A percentile compares a stretch with the other conserved stretches of the same genome.
Conservation (phyloP, 305 asterid genomes). For the Euphrasia arctica region DNA sequence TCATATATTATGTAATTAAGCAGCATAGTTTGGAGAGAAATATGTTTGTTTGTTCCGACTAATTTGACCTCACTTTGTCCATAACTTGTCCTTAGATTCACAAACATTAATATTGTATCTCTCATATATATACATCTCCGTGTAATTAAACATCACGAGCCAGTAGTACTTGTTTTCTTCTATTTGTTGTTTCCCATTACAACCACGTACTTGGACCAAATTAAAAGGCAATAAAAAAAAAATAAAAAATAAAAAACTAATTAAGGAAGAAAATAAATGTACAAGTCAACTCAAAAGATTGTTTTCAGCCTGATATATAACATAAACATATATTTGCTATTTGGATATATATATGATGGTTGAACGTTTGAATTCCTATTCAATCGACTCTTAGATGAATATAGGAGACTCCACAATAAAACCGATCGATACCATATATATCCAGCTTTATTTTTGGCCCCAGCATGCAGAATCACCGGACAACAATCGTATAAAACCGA, state of each 20-base stretch:
- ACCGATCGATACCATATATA: slow-evolving; percentile 62
- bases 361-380: slow-evolving; percentile 75
- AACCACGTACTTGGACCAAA: too few species aligned
- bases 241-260: too few species aligned
- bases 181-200: not conserved
- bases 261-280: too few species aligned
- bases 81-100: slow-evolving; percentile 29
- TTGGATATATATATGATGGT: slow-evolving; percentile 27
- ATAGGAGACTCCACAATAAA: slow-evolving; percentile 80
- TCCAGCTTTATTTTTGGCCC: slow-evolving; percentile 89
- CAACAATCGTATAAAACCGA: not conserved
- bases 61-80: slow-evolving; percentile 40
- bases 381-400: slow-evolving; percentile 63
- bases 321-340: slow-evolving; percentile 59
- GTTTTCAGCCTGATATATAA: too few species aligned
- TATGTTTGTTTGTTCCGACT: slow-evolving; percentile 37
- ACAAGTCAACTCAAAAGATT: too few species aligned
- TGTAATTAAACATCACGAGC: not conserved
- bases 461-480: slow-evolving; percentile 82
- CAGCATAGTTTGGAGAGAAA: slow-evolving; percentile 30
- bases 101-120: slow-evolving; percentile 24
- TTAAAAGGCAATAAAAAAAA: too few species aligned
- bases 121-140: not conserved
- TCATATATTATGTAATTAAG: not conserved
- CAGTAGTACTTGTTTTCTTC: slow-evolving; percentile 1